Evolutionary conservation across 2,329 filamentous ascomycete genomes (phyloP), one percentile per base, ranked within the genome.

Genomic region (Sporothrix variecibatus): DNA sequence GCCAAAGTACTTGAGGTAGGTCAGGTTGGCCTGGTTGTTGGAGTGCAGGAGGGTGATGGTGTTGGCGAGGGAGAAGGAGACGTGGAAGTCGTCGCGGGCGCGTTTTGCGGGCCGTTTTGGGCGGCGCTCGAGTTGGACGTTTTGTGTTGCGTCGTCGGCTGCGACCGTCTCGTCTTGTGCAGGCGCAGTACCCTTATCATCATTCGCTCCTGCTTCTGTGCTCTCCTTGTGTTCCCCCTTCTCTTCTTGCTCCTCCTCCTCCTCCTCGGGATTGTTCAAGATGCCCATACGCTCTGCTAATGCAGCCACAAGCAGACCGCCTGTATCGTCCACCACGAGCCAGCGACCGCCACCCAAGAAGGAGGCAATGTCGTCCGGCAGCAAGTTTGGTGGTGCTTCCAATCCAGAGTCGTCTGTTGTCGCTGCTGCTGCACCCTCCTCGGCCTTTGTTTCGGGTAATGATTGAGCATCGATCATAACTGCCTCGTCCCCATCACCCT

Each of bases 201-300:
- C 64, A 4, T 2, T 15, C 34, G 56, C 23, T 38, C n/a, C 23
- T 17, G 4, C 28, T 2, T 20, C n/a, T 23, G 43, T 23, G 62
- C 12, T 28, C 11, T 67, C 60, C 31, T 6, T 58, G 23, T 31
- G 46, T 38, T 51, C 17, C 28, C 49, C 15, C 4, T 38, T 40
- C n/a, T 26, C 38, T 0, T 71, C n/a, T 2, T 49, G 34, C 8
- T 12, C n/a, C 6, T 62, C 15, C 2, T 71, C 69, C 17, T 28
- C 62, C 2, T 49, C 65, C 17, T 68, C 75, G 43, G 4, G 76
- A 74, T 69, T 81, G 75, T 94, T 94, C 0, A 98, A 84, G 23
- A 97, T 89, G 0, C 93, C 94, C 92, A 97, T 95, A 75, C 93
- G 89, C 83, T 98, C 95, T 0, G 95, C 95, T 84, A 97, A 87